phyloP scores from a whole-genome alignment of 352 stramenopile genomes.

The Pythium sukuiense region DNA sequence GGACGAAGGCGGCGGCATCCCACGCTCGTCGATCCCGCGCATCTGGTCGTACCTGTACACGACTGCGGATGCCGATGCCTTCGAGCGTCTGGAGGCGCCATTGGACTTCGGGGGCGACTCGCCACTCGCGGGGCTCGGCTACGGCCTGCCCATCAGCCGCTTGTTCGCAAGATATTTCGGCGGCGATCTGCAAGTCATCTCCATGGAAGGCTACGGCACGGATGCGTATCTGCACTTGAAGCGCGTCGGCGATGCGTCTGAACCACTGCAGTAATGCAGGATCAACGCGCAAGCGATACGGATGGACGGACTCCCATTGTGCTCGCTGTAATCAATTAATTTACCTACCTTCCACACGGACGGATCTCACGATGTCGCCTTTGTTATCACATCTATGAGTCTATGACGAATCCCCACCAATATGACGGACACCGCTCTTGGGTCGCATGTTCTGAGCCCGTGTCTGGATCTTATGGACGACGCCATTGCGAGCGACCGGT shows the following conservation, averaged over 20 bases:
- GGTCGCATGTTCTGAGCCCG: slow-evolving; percentile 56
- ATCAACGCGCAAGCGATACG: not conserved
- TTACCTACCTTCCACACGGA: slow-evolving; percentile 12
- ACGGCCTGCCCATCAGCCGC: slow-evolving; percentile 94
- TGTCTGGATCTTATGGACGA: slow-evolving; percentile 54
- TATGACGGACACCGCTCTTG: slow-evolving; percentile 33
- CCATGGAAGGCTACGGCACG: slow-evolving; percentile 99
- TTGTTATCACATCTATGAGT: not conserved
- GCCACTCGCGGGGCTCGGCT: slow-evolving; percentile 95
- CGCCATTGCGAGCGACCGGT: slow-evolving; percentile 25
- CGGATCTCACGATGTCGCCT: not conserved
- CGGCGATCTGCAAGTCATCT: slow-evolving; percentile 99
- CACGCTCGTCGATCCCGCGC: slow-evolving; percentile 95
- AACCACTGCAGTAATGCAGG: slow-evolving; percentile 68
- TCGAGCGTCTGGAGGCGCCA: slow-evolving; percentile 86
- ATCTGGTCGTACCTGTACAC: slow-evolving; percentile 99
- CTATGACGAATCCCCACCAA: not conserved
- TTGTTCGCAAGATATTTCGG: slow-evolving; percentile 99
- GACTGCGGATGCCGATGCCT: slow-evolving; percentile 95
- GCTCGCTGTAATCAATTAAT: slow-evolving; percentile 26
- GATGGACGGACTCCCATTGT: not conserved
- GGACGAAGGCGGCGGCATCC: slow-evolving; percentile 99
- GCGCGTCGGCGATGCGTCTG: slow-evolving; percentile 88
- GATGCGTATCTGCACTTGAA: slow-evolving; percentile 96
- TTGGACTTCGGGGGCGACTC: slow-evolving; percentile 88